Conservation (phyloP, 2,329 filamentous ascomycete genomes). For the Pyrenochaeta sp. region DNA sequence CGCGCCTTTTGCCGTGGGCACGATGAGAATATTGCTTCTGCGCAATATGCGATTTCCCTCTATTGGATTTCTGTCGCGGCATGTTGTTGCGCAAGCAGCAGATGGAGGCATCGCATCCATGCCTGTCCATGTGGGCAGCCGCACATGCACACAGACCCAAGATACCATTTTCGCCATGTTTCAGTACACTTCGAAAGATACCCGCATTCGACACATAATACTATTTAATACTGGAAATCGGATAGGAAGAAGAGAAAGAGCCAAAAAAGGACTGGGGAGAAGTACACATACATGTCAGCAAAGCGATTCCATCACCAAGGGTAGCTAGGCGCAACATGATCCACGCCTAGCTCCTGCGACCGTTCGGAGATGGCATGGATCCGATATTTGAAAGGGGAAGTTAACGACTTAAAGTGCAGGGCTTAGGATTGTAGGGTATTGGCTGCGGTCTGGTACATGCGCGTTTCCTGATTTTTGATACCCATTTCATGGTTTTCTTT, state of each 20-base stretch:
- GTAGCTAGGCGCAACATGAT: constrained; percentile 2
- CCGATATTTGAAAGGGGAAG: constrained; percentile 6
- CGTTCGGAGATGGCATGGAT: constrained; percentile 7
- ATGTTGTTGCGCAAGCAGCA: background rate
- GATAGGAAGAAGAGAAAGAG: background rate
- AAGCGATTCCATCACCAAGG: constrained; percentile 1
- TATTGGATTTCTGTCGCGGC: no score
- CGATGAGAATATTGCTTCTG: constrained; percentile 9
- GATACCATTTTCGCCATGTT: no score
- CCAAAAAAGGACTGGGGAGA: background rate
- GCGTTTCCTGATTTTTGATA: constrained; percentile 16
- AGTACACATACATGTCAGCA: background rate
- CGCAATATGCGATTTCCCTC: background rate
- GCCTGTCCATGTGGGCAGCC: no score
- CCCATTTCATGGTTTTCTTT: constrained; percentile 11
- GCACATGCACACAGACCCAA: no score
- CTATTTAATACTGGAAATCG: no score
- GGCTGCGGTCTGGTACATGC: background rate
- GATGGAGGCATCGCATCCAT: no score
- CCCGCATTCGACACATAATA: background rate
- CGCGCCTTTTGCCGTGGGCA: constrained; percentile 26
- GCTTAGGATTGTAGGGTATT: constrained; percentile 11
- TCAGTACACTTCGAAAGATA: background rate
- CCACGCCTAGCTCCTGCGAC: constrained; percentile 4
- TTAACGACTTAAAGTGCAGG: constrained; percentile 12